A percentile compares a stretch with the other conserved stretches of the same genome.
phyloP scores from a whole-genome alignment of 768 basidiomycete species.

The Macrolepiota albuminosa region DNA sequence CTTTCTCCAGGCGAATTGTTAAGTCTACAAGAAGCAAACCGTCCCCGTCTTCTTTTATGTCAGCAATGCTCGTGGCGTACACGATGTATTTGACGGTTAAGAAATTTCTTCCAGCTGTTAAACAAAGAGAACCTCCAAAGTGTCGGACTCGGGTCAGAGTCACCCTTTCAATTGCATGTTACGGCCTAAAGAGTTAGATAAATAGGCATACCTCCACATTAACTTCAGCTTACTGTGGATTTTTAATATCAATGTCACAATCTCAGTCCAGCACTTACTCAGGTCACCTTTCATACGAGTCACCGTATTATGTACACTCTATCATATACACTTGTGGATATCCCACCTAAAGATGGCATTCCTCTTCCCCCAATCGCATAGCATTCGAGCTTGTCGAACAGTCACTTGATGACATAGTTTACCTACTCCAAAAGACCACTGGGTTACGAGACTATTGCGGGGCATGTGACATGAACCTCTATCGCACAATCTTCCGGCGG shows the following conservation, averaged over 20 bases:
- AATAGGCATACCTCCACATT: too few species aligned
- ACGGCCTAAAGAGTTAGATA: too few species aligned
- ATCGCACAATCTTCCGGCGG: background rate
- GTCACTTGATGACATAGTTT: conserved; percentile 62
- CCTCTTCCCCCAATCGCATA: conserved; percentile 48
- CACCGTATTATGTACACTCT: background rate
- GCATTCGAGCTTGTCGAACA: conserved; percentile 50
- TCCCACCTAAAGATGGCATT: conserved; percentile 44
- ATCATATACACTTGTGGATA: conserved; percentile 19
- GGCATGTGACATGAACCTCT: conserved; percentile 17
- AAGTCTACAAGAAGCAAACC: too few species aligned
- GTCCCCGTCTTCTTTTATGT: too few species aligned
- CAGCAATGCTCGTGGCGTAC: background rate
- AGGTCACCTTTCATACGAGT: background rate
- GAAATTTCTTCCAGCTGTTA: too few species aligned
- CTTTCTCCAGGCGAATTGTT: too few species aligned
- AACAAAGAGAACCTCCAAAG: too few species aligned
- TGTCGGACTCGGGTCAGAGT: too few species aligned
- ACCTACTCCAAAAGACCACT: conserved; percentile 33
- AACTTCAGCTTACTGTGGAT: too few species aligned
- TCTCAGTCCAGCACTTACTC: background rate
- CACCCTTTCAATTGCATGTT: too few species aligned
- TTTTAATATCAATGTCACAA: background rate
- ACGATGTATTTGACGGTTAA: too few species aligned
- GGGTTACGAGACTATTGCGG: background rate